Evolutionary conservation across 2,329 filamentous ascomycete genomes (phyloP).

Genomic region (Aspergillus thermomutatus): DNA sequence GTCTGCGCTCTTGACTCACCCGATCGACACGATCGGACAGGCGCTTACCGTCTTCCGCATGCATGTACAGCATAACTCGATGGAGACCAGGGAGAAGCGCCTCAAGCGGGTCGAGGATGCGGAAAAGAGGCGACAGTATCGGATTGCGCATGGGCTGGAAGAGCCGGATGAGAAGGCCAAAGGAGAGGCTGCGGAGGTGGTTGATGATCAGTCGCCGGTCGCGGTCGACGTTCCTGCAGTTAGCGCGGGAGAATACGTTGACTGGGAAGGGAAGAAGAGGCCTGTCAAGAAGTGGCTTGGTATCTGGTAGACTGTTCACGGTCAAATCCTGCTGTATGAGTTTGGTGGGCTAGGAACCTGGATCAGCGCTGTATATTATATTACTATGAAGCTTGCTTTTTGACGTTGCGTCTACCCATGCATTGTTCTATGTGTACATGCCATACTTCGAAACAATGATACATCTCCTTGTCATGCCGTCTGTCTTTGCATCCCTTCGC

Average conservation of each 20-base stretch:
- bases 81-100: conserved; percentile 67
- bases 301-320: conserved; percentile 58
- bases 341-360: not conserved
- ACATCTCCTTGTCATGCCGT: not conserved
- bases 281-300: conserved; percentile 78
- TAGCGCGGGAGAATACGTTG: conserved; percentile 29
- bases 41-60: conserved; percentile 71
- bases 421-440: conserved; percentile 18
- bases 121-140: conserved; percentile 78
- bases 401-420: conserved; percentile 15
- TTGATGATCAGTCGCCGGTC: conserved; percentile 39
- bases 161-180: conserved; percentile 38
- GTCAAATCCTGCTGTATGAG: not conserved
- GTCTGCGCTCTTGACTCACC: conserved; percentile 66
- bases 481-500: not conserved
- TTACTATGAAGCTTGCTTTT: conserved; percentile 10
- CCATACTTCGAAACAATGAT: conserved; percentile 5
- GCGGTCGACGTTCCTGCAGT: conserved; percentile 32
- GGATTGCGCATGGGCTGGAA: conserved; percentile 80
- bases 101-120: conserved; percentile 77
- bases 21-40: conserved; percentile 62
- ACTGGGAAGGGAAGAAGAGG: conserved; percentile 44
- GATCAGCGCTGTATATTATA: conserved; percentile 6
- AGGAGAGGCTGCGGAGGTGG: conserved; percentile 31
- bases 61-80: conserved; percentile 69